Evolutionary conservation across 306 rosid genomes (phyloP).

Genomic region (Boehmeria nivea): DNA sequence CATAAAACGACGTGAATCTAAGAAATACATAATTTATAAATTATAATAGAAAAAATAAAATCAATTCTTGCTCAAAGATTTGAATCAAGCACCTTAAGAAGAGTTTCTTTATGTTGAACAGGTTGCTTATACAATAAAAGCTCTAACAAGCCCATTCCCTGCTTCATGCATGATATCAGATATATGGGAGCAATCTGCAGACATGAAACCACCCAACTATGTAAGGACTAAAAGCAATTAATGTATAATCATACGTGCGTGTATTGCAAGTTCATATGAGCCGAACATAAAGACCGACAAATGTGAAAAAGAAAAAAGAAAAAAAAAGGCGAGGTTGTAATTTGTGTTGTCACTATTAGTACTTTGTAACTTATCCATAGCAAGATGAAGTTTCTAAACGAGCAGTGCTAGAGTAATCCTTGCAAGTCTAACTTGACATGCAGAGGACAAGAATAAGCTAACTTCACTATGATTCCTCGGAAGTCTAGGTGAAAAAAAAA

Average conservation of each 20-base stretch:
- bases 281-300: no score
- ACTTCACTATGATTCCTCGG: no score
- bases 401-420: no score
- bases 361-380: no score
- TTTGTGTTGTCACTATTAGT: no score
- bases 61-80: constrained; percentile 10
- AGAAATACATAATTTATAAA: constrained; percentile 1
- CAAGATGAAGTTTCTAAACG: no score
- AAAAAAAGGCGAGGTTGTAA: no score
- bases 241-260: no score
- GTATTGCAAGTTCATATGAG: no score
- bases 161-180: constrained; percentile 88
- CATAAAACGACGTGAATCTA: constrained; percentile 15
- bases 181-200: constrained; percentile 94
- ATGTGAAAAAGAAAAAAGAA: no score
- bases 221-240: constrained; percentile 19
- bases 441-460: constrained; percentile 1
- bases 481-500: neutral
- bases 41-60: constrained; percentile 2
- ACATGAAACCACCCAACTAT: constrained; percentile 23
- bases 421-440: neutral
- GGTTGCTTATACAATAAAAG: constrained; percentile 67
- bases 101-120: constrained; percentile 52
- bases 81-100: constrained; percentile 65
- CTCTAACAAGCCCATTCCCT: constrained; percentile 85